These are phyloP conservation scores for Lippia alba DNA, from an alignment of 305 asterid species.

Conservation along the genomic window DNA sequence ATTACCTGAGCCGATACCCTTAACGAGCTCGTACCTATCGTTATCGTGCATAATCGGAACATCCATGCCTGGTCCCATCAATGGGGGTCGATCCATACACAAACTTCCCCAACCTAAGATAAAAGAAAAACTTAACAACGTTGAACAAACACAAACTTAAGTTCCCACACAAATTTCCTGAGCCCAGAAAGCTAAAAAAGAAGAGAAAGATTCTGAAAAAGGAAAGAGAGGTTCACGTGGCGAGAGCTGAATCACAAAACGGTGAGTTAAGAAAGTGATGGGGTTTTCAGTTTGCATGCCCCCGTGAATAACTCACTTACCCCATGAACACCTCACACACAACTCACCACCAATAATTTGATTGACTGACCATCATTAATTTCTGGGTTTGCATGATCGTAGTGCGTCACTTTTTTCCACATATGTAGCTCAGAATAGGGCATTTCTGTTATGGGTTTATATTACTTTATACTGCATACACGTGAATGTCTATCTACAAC, in stretches of 20 bases:
- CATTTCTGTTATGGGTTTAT: conserved; percentile 23
- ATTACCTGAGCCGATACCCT: conserved; percentile 94
- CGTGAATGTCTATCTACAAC: conserved; percentile 33
- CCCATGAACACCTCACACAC: conserved; percentile 45
- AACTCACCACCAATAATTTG: conserved; percentile 42
- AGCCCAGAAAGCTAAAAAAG: conserved; percentile 29
- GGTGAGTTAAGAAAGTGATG: conserved; percentile 40
- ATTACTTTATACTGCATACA: conserved; percentile 28
- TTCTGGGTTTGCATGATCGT: conserved; percentile 42
- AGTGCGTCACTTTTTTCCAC: conserved; percentile 43
- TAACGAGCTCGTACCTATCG: conserved; percentile 85
- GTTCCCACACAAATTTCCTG: neutral
- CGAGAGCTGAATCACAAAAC: conserved; percentile 49
- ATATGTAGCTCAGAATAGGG: conserved; percentile 20
- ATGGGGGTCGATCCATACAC: conserved; percentile 74
- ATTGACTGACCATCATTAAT: conserved; percentile 3
- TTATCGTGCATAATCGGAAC: conserved; percentile 93
- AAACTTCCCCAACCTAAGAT: neutral
- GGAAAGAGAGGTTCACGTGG: conserved; percentile 42
- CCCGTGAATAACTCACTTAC: conserved; percentile 75
- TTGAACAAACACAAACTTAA: conserved; percentile 26
- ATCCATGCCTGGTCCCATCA: conserved; percentile 74
- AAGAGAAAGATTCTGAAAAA: conserved; percentile 22
- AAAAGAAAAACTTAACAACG: conserved; percentile 5
- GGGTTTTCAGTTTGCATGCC: conserved; percentile 36